Conservation (phyloP, 352 stramenopile species). For the Pythium myriotylum region DNA sequence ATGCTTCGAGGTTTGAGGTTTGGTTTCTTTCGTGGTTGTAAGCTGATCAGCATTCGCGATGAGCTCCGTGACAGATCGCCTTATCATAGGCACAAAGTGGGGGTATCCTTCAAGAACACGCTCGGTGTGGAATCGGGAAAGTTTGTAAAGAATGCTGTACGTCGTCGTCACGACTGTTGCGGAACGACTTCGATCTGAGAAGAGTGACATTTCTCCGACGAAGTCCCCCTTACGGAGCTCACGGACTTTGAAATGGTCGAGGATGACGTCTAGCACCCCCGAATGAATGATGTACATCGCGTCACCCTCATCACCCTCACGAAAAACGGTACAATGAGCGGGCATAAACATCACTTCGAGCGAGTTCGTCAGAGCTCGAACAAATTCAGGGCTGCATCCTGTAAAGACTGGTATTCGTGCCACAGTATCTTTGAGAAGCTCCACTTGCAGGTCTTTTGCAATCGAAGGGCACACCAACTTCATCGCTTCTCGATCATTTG, state of each 20-base stretch:
- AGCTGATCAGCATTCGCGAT: slow-evolving; percentile 28
- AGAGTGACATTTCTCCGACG: slow-evolving; percentile 57
- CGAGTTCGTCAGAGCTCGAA: slow-evolving; percentile 41
- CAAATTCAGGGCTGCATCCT: slow-evolving; percentile 45
- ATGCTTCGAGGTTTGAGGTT: background rate
- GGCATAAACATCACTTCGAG: slow-evolving; percentile 50
- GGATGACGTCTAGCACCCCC: slow-evolving; percentile 39
- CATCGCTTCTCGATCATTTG: slow-evolving; percentile 45
- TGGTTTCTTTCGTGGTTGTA: background rate
- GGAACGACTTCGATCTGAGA: slow-evolving; percentile 58
- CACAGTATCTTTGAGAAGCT: slow-evolving; percentile 44
- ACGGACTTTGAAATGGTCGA: slow-evolving; percentile 37
- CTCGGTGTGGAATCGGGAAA: slow-evolving; percentile 69
- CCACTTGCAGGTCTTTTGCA: slow-evolving; percentile 53
- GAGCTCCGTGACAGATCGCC: slow-evolving; percentile 28
- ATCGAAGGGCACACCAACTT: slow-evolving; percentile 54
- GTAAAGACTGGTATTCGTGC: slow-evolving; percentile 43
- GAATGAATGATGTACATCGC: slow-evolving; percentile 59
- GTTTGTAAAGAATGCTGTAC: slow-evolving; percentile 70
- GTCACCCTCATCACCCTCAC: slow-evolving; percentile 40
- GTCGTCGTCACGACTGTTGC: slow-evolving; percentile 69
- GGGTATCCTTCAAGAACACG: slow-evolving; percentile 63
- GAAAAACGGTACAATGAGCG: slow-evolving; percentile 43
- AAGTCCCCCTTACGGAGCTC: slow-evolving; percentile 39
- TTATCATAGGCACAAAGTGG: slow-evolving; percentile 39